Percentiles rank a stretch among this genome's conserved stretches.
Conservation (phyloP, 257 asterid genomes). For the Orobanche coerulescens region DNA sequence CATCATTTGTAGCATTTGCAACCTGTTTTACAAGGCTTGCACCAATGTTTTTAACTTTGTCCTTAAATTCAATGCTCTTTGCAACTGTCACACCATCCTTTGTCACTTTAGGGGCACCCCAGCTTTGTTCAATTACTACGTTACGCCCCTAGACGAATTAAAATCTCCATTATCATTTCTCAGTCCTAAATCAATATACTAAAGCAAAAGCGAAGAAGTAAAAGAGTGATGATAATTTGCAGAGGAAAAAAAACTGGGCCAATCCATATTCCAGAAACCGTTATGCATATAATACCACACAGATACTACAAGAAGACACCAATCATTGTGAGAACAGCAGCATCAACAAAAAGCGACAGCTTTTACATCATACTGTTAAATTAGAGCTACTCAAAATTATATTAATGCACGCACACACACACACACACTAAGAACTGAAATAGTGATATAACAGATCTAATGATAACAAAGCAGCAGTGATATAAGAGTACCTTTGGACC, state of each 20-base stretch:
- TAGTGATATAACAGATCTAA: too few relatives aligned
- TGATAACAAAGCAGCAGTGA: not conserved
- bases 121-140: constrained; percentile 95
- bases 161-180: constrained; percentile 6
- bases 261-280: not conserved
- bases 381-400: not conserved
- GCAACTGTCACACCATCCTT: constrained; percentile 99
- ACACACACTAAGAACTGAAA: not conserved
- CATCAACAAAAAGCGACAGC: not conserved
- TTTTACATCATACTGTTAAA: not conserved
- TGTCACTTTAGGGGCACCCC: constrained; percentile 99
- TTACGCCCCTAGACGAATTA: constrained; percentile 61
- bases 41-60: constrained; percentile 78
- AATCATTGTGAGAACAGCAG: too few relatives aligned
- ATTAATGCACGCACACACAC: not conserved
- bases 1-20: constrained; percentile 97
- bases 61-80: constrained; percentile 88
- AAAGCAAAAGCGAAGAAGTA: not conserved
- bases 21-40: constrained; percentile 98
- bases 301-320: not conserved
- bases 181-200: not conserved
- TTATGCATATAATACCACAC: not conserved
- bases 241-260: too few relatives aligned
- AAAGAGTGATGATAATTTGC: not conserved
- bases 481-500: constrained; percentile 70